Conservation (phyloP, 495 filamentous ascomycete genomes). For the Opeltia flavorubescens region DNA sequence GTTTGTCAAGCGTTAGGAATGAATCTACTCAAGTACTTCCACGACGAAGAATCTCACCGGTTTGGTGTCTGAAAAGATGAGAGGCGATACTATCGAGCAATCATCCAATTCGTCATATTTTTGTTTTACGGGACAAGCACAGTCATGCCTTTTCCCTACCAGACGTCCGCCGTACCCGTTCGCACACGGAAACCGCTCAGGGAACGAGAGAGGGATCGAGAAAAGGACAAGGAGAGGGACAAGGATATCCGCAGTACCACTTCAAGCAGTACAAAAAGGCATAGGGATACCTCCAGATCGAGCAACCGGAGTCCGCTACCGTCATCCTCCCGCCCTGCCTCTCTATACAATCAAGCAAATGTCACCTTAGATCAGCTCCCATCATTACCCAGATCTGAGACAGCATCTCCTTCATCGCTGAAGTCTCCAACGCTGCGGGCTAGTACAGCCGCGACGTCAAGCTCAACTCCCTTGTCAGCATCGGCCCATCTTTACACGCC, state of each 20-base stretch:
- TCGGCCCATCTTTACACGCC: constrained; percentile 7
- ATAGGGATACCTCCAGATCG: constrained; percentile 12
- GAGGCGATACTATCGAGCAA: too few relatives aligned
- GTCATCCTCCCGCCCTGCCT: not conserved
- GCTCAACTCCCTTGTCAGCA: constrained; percentile 1
- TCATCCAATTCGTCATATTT: not conserved
- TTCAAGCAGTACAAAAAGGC: constrained; percentile 14
- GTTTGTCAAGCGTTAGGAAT: too few relatives aligned
- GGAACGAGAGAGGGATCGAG: constrained; percentile 8
- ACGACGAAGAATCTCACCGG: too few relatives aligned
- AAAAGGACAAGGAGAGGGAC: constrained; percentile 12
- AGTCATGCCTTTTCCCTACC: constrained; percentile 12
- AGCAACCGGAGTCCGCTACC: constrained; percentile 9
- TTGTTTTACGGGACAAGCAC: too few relatives aligned
- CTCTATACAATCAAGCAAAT: constrained; percentile 3
- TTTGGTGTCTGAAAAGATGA: too few relatives aligned
- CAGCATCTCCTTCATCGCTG: constrained; percentile 10
- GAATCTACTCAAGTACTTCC: too few relatives aligned
- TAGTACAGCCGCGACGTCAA: constrained; percentile 4
- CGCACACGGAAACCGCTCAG: constrained; percentile 1
- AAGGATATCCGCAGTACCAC: constrained; percentile 7
- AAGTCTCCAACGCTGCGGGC: constrained; percentile 11
- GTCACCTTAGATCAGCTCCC: constrained; percentile 14
- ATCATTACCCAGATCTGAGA: constrained; percentile 13
- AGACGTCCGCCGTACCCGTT: constrained; percentile 5